Conservation (phyloP, 164 flowering plant species). For the Houttuynia cordata region DNA sequence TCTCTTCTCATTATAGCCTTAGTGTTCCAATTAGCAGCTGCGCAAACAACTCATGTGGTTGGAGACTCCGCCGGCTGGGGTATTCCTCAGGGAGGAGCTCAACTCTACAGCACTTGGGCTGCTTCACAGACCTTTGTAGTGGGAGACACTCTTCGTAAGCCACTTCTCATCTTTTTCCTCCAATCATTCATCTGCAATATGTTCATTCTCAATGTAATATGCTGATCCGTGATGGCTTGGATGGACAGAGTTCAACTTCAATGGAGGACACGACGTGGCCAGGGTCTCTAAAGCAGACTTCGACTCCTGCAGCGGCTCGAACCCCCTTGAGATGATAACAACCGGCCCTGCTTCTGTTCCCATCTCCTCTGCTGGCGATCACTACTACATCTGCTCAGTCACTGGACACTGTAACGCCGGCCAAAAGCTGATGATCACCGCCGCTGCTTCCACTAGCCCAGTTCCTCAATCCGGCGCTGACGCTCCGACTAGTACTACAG, state of each 20-base stretch:
- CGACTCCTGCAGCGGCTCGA: conserved; percentile 13
- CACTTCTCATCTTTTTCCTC: neutral
- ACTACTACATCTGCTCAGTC: conserved; percentile 23
- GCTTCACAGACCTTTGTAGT: conserved; percentile 5
- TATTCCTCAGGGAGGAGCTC: conserved; percentile 2
- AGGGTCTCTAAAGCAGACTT: conserved; percentile 17
- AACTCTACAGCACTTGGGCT: conserved; percentile 13
- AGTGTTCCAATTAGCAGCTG: conserved; percentile 8
- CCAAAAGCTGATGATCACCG: conserved; percentile 11
- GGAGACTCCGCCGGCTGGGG: conserved; percentile 10
- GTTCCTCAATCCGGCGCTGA: neutral
- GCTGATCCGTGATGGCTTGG: neutral
- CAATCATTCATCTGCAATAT: too few species aligned
- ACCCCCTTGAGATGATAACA: conserved; percentile 1
- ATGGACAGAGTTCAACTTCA: conserved; percentile 31
- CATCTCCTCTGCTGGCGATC: conserved; percentile 13
- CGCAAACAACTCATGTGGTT: conserved; percentile 3
- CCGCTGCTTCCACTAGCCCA: conserved; percentile 1
- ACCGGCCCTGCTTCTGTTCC: conserved; percentile 12
- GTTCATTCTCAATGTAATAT: too few species aligned
- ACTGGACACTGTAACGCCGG: conserved; percentile 14
- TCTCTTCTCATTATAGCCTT: conserved; percentile 3
- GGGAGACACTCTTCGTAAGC: conserved; percentile 18
- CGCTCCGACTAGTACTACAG: conserved; percentile 1
- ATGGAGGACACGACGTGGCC: conserved; percentile 19